phyloP scores from a whole-genome alignment of 2,329 filamentous ascomycete species.

The Colletotrichum chrysophilum region DNA sequence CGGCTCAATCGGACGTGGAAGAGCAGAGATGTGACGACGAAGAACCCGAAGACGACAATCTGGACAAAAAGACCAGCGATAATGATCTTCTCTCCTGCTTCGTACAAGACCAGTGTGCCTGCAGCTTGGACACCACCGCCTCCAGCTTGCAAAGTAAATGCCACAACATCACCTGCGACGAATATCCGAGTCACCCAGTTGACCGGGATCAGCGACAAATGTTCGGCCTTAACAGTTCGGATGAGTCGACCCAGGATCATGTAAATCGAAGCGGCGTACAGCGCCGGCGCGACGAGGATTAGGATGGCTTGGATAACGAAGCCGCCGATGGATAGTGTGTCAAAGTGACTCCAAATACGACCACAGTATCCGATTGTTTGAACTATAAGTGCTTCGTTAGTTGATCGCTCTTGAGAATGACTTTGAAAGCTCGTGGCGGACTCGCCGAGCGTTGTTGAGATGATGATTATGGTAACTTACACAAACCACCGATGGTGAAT shows the following conservation, averaged over 20 bases:
- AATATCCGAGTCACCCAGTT: conserved; percentile 51
- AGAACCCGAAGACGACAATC: conserved; percentile 57
- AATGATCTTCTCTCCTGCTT: conserved; percentile 51
- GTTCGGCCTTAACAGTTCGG: conserved; percentile 26
- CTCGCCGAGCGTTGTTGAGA: not conserved
- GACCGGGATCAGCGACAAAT: conserved; percentile 23
- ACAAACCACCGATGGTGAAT: conserved; percentile 20
- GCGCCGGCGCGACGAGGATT: conserved; percentile 24
- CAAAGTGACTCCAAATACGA: conserved; percentile 23
- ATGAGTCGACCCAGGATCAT: conserved; percentile 37
- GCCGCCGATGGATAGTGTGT: conserved; percentile 10
- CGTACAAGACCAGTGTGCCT: conserved; percentile 5
- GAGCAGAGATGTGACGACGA: conserved; percentile 47
- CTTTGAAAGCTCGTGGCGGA: rapidly evolving
- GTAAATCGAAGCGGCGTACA: conserved; percentile 24
- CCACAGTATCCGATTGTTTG: conserved; percentile 28
- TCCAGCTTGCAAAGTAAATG: conserved; percentile 46
- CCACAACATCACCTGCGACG: conserved; percentile 50
- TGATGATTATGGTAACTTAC: not conserved
- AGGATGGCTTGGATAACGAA: conserved; percentile 29
- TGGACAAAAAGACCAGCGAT: conserved; percentile 58
- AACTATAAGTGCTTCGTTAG: not conserved
- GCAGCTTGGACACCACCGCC: conserved; percentile 35
- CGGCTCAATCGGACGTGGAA: conserved; percentile 42
- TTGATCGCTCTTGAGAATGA: not conserved